Evolutionary conservation across 1,284 basidiomycete genomes (phyloP).

Genomic region (Apiotrichum gamsii): DNA sequence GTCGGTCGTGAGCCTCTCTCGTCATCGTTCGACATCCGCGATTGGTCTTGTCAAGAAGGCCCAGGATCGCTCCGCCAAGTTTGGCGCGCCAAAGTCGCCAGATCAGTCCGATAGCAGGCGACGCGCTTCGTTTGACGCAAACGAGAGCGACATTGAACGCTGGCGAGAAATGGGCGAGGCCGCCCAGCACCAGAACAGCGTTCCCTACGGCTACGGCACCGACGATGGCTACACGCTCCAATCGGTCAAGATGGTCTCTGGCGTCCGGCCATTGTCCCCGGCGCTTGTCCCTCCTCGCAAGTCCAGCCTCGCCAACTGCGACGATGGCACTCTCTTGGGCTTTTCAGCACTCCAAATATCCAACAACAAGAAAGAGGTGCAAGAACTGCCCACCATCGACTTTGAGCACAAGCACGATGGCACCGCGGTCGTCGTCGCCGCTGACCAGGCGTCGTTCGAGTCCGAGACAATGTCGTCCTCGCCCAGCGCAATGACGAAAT

Average conservation of each 20-base stretch:
- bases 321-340: background rate
- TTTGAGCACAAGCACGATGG: conserved; percentile 1
- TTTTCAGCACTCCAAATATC: conserved; percentile 3
- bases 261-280: background rate
- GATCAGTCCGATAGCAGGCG: background rate
- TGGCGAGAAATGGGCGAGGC: conserved; percentile 8
- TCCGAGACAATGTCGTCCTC: conserved; percentile 27
- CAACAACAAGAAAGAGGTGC: background rate
- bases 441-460: conserved; percentile 19
- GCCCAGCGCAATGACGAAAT: conserved; percentile 31
- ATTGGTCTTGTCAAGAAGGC: background rate
- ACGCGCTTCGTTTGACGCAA: conserved; percentile 9
- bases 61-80: background rate
- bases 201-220: conserved; percentile 6
- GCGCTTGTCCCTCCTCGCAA: background rate
- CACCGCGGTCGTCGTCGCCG: conserved; percentile 5
- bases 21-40: conserved; percentile 7
- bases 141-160: conserved; percentile 9
- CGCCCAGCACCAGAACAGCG: conserved; percentile 4
- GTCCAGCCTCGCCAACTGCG: conserved; percentile 2
- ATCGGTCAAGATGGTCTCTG: conserved; percentile 3
- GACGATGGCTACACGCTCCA: conserved; percentile 14
- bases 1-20: conserved; percentile 2
- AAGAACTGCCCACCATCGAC: too few relatives aligned
- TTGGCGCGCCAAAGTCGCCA: background rate